Percentiles rank a stretch among this genome's conserved stretches.
These are phyloP conservation scores for Plectosphaerella plurivora DNA, from an alignment of 2,329 filamentous ascomycete genomes.

Conservation along the genomic window DNA sequence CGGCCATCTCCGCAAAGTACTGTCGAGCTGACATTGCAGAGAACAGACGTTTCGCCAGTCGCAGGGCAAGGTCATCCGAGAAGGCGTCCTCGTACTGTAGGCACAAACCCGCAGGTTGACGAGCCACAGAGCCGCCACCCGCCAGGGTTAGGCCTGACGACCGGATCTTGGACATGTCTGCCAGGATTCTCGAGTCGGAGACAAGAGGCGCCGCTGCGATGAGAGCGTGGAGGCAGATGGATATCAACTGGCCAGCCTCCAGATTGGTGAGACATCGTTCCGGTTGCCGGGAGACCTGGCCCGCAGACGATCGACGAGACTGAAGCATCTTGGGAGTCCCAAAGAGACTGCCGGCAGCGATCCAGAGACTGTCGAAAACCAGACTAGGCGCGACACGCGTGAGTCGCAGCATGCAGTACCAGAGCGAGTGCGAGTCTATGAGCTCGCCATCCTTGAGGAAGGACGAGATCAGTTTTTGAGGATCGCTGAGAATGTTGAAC, in stretches of 20 bases:
- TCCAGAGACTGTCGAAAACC: constrained; percentile 62
- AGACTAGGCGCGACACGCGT: constrained; percentile 52
- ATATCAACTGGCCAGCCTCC: constrained; percentile 49
- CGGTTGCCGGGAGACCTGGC: constrained; percentile 28
- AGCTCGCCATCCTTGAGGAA: constrained; percentile 50
- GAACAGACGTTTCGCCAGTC: constrained; percentile 55
- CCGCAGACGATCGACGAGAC: constrained; percentile 30
- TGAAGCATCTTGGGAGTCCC: constrained; percentile 44
- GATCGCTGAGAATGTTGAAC: constrained; percentile 59
- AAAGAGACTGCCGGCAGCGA: constrained; percentile 54
- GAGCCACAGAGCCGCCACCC: constrained; percentile 37
- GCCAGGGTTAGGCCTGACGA: constrained; percentile 48
- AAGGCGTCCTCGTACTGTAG: constrained; percentile 61
- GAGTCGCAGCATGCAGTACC: constrained; percentile 59
- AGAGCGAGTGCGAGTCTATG: constrained; percentile 57
- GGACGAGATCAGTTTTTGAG: constrained; percentile 48
- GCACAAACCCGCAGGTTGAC: constrained; percentile 45
- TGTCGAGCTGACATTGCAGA: constrained; percentile 49
- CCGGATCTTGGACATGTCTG: constrained; percentile 57
- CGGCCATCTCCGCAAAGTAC: constrained; percentile 42
- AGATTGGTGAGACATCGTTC: constrained; percentile 35
- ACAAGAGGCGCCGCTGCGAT: constrained; percentile 53
- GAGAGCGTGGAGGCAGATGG: constrained; percentile 59
- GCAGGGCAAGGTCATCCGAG: constrained; percentile 54
- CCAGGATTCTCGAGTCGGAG: constrained; percentile 40